Percentiles rank a stretch among this genome's conserved stretches.
phyloP scores from a whole-genome alignment of 768 basidiomycete genomes.

The Lactifluus rugatus region DNA sequence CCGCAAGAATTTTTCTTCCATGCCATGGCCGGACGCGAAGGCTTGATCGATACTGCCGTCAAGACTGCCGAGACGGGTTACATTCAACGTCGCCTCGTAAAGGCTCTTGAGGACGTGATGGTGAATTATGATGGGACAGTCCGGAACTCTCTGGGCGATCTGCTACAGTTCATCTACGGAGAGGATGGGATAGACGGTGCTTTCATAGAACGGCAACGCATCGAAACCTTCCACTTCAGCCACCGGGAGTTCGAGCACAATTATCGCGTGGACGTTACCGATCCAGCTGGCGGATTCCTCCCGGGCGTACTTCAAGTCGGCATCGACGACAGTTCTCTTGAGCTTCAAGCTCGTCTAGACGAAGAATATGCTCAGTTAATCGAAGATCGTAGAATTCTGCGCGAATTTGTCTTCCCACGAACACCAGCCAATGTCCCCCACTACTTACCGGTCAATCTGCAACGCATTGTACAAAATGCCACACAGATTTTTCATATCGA shows the following conservation, averaged over 20 bases:
- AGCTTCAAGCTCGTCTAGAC: slow-evolving; percentile 78
- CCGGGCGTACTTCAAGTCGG: slow-evolving; percentile 78
- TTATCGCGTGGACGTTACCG: slow-evolving; percentile 92
- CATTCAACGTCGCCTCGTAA: slow-evolving; percentile 96
- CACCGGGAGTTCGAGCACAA: slow-evolving; percentile 79
- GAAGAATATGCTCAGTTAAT: slow-evolving; percentile 57
- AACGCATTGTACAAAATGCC: slow-evolving; percentile 92
- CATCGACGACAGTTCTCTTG: slow-evolving; percentile 73
- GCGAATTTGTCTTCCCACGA: slow-evolving; percentile 76
- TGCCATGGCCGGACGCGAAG: slow-evolving; percentile 99
- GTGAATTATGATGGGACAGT: slow-evolving; percentile 98
- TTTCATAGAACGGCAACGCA: slow-evolving; percentile 90
- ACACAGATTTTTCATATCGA: slow-evolving; percentile 97
- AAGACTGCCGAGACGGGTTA: slow-evolving; percentile 99
- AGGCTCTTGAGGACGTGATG: slow-evolving; percentile 95
- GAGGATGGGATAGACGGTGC: slow-evolving; percentile 99
- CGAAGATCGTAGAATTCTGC: slow-evolving; percentile 69
- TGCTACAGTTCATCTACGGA: slow-evolving; percentile 94
- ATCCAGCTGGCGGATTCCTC: slow-evolving; percentile 69
- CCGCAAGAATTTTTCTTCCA: slow-evolving; percentile 99
- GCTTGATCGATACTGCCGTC: slow-evolving; percentile 97
- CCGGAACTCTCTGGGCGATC: slow-evolving; percentile 91
- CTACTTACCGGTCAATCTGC: slow-evolving; percentile 91
- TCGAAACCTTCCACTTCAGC: slow-evolving; percentile 80
- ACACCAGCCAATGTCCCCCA: slow-evolving; percentile 62